These are phyloP conservation scores for Colletotrichum destructivum DNA, from an alignment of 2,329 filamentous ascomycete species.

Conservation along the genomic window DNA sequence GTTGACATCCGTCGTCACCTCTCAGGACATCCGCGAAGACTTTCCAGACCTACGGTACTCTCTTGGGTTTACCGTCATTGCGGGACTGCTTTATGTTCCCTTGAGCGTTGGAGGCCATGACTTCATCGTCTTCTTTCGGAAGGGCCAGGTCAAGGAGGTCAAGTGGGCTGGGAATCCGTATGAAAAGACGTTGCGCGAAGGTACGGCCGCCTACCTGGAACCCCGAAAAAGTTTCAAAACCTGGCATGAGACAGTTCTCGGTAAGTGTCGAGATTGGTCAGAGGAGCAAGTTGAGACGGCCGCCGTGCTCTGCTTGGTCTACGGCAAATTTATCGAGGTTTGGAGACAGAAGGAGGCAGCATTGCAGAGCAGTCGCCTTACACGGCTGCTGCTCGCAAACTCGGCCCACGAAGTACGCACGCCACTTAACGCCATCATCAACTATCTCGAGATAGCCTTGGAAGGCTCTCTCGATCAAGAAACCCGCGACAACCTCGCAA, in stretches of 20 bases:
- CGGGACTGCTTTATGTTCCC: constrained; percentile 86
- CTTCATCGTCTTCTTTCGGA: constrained; percentile 94
- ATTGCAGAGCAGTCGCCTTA: constrained; percentile 85
- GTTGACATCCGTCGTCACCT: constrained; percentile 82
- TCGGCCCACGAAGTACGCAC: constrained; percentile 94
- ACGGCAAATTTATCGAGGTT: constrained; percentile 91
- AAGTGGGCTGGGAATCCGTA: constrained; percentile 92
- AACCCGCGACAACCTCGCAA: constrained; percentile 86
- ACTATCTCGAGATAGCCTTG: constrained; percentile 91
- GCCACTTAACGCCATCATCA: constrained; percentile 93
- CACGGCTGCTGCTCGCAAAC: constrained; percentile 84
- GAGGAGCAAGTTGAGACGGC: constrained; percentile 93
- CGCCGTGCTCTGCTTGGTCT: constrained; percentile 88
- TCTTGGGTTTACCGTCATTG: constrained; percentile 84
- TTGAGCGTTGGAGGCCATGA: constrained; percentile 82
- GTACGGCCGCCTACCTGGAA: constrained; percentile 81
- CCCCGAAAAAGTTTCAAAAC: constrained; percentile 84
- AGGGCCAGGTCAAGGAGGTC: constrained; percentile 80
- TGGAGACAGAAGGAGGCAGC: constrained; percentile 93
- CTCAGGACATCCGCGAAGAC: constrained; percentile 81
- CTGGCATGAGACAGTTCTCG: constrained; percentile 86
- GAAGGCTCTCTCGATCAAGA: constrained; percentile 86
- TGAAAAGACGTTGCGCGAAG: constrained; percentile 81
- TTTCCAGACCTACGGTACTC: constrained; percentile 86
- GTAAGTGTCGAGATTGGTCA: constrained; percentile 89